A percentile compares a stretch with the other conserved stretches of the same genome.
These are phyloP conservation scores for Candida glucosophila DNA, from an alignment of 1,139 yeast genomes.

Conservation along the genomic window DNA sequence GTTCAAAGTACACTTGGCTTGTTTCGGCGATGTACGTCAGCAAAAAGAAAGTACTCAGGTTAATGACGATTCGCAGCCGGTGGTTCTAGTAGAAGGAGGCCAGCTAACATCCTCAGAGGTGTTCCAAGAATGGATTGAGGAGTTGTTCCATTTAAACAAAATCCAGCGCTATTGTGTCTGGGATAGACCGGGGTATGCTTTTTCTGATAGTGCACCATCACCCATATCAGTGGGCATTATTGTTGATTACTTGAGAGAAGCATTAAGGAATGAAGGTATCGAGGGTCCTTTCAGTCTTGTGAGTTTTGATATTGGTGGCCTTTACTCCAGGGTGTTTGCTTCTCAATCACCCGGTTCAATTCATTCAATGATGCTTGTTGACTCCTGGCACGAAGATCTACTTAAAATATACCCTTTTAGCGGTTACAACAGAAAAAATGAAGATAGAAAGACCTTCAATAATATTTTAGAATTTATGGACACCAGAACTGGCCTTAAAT, in stretches of 20 bases:
- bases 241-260: slow-evolving; percentile 55
- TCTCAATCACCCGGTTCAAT: slow-evolving; percentile 49
- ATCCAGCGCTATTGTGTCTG: slow-evolving; percentile 70
- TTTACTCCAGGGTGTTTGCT: slow-evolving; percentile 71
- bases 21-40: slow-evolving; percentile 45
- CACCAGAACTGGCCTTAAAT: slow-evolving; percentile 44
- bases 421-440: slow-evolving; percentile 23
- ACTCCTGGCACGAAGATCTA: slow-evolving; percentile 69
- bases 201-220: slow-evolving; percentile 75
- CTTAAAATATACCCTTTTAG: slow-evolving; percentile 40
- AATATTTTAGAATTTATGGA: slow-evolving; percentile 37
- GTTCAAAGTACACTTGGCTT: slow-evolving; percentile 52
- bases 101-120: slow-evolving; percentile 58
- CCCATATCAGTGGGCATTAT: slow-evolving; percentile 63
- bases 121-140: slow-evolving; percentile 65
- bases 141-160: slow-evolving; percentile 50
- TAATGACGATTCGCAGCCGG: slow-evolving; percentile 32
- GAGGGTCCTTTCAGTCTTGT: slow-evolving; percentile 58
- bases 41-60: slow-evolving; percentile 3
- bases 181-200: slow-evolving; percentile 83
- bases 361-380: slow-evolving; percentile 60
- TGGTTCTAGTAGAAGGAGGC: slow-evolving; percentile 68
- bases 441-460: slow-evolving; percentile 24
- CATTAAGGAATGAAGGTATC: slow-evolving; percentile 38
- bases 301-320: slow-evolving; percentile 79